Evolutionary conservation across 805 yeast genomes (phyloP).

Genomic region (Monosporozyma aerobia): DNA sequence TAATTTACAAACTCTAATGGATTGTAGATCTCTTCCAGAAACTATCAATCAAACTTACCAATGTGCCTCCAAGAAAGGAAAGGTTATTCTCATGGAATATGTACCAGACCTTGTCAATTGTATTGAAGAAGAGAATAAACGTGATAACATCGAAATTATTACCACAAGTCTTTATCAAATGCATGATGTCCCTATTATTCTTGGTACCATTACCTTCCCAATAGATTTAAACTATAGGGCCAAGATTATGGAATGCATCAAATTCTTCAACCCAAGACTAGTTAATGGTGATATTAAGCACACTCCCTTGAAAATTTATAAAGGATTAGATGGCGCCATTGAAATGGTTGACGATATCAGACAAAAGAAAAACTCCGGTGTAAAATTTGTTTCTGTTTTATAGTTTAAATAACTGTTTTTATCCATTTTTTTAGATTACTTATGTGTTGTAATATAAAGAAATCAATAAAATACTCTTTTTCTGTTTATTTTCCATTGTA

Average conservation of each 20-base stretch:
- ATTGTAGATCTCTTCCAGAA: slow-evolving; percentile 22
- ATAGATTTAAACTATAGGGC: slow-evolving; percentile 15
- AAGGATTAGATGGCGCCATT: slow-evolving; percentile 22
- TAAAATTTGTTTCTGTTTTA: slow-evolving; percentile 14
- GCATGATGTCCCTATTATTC: neutral
- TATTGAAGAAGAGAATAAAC: slow-evolving; percentile 24
- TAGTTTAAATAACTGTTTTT: no score
- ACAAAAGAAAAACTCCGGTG: slow-evolving; percentile 20
- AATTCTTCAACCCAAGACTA: slow-evolving; percentile 13
- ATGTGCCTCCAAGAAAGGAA: slow-evolving; percentile 7
- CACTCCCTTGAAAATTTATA: slow-evolving; percentile 23
- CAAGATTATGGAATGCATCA: slow-evolving; percentile 20
- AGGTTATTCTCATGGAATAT: slow-evolving; percentile 20
- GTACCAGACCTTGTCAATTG: slow-evolving; percentile 27
- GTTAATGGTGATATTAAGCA: slow-evolving; percentile 21
- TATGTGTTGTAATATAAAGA: no score
- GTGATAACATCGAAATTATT: slow-evolving; percentile 30
- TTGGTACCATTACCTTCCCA: slow-evolving; percentile 13
- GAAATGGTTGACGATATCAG: slow-evolving; percentile 15
- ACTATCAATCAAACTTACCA: slow-evolving; percentile 27
- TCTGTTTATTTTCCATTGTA: no score
- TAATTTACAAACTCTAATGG: slow-evolving; percentile 23
- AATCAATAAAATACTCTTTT: no score
- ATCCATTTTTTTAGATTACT: no score
- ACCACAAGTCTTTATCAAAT: slow-evolving; percentile 9